A percentile compares a stretch with the other conserved stretches of the same genome.
phyloP scores from a whole-genome alignment of 768 basidiomycete species.

The Trametes maxima region DNA sequence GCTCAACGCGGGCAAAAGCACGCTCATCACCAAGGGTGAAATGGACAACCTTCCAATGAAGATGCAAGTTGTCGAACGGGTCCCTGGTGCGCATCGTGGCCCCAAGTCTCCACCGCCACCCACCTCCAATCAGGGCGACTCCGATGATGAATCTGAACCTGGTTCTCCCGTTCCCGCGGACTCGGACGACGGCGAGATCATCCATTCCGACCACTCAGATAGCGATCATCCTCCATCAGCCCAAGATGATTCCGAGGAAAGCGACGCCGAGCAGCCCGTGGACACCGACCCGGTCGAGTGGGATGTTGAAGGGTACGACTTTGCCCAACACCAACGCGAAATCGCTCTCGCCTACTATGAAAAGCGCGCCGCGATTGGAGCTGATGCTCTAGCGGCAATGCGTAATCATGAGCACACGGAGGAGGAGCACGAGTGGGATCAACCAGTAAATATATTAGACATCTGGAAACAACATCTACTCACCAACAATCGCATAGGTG shows the following conservation, averaged over 20 bases:
- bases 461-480: conserved; percentile 4
- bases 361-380: conserved; percentile 59
- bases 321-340: conserved; percentile 71
- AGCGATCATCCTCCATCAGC: conserved; percentile 8
- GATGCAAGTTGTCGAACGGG: conserved; percentile 67
- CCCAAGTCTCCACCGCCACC: conserved; percentile 25
- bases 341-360: conserved; percentile 71
- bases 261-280: conserved; percentile 29
- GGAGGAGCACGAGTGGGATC: conserved; percentile 44
- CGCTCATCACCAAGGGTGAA: conserved; percentile 35
- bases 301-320: conserved; percentile 61
- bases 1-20: conserved; percentile 42
- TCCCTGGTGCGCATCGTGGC: conserved; percentile 38
- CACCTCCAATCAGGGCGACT: conserved; percentile 43
- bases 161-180: conserved; percentile 36
- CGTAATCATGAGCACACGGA: conserved; percentile 45
- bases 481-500: conserved; percentile 36
- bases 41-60: conserved; percentile 59
- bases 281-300: conserved; percentile 46
- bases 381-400: conserved; percentile 55
- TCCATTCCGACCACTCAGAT: conserved; percentile 23
- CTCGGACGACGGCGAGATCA: conserved; percentile 36
- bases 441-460: conserved; percentile 39
- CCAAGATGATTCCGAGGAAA: conserved; percentile 30
- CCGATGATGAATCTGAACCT: conserved; percentile 67